These are phyloP conservation scores for Dalbergia cochinchinensis DNA, from an alignment of 306 rosid genomes.

Conservation along the genomic window DNA sequence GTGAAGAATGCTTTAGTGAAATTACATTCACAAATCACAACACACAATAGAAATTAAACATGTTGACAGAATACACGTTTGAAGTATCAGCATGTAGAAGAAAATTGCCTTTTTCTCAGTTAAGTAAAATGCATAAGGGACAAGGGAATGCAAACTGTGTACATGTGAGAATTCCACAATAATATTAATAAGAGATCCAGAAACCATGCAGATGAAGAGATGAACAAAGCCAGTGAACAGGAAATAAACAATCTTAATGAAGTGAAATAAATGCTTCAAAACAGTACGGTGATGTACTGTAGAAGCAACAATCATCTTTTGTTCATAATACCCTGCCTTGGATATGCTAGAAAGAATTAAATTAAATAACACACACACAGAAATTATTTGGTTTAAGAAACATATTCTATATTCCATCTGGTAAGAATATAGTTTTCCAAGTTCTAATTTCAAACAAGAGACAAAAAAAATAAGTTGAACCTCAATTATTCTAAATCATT, in stretches of 20 bases:
- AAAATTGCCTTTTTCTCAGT: constrained; percentile 11
- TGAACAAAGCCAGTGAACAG: not conserved
- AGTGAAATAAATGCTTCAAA: not conserved
- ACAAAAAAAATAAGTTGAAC: not conserved
- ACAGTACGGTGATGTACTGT: not conserved
- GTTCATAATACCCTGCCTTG: not conserved
- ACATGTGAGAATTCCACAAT: constrained; percentile 22
- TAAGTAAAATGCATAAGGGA: constrained; percentile 6
- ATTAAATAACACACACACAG: not conserved
- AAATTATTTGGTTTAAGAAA: constrained; percentile 25
- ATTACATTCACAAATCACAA: constrained; percentile 7
- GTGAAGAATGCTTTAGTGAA: constrained; percentile 14
- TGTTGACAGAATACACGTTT: not conserved
- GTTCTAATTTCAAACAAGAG: not conserved
- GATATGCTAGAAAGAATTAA: not conserved
- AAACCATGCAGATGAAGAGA: constrained; percentile 19
- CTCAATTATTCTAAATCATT: not conserved
- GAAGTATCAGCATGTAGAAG: not conserved
- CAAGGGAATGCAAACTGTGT: constrained; percentile 16
- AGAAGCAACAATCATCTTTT: not conserved
- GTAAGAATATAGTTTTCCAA: not conserved
- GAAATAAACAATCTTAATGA: not conserved
- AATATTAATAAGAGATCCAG: constrained; percentile 18
- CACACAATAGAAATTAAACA: constrained; percentile 36
- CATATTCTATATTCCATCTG: not conserved